These are phyloP conservation scores for Geoglossum glabrum DNA, from an alignment of 495 filamentous ascomycete species.

Conservation along the genomic window DNA sequence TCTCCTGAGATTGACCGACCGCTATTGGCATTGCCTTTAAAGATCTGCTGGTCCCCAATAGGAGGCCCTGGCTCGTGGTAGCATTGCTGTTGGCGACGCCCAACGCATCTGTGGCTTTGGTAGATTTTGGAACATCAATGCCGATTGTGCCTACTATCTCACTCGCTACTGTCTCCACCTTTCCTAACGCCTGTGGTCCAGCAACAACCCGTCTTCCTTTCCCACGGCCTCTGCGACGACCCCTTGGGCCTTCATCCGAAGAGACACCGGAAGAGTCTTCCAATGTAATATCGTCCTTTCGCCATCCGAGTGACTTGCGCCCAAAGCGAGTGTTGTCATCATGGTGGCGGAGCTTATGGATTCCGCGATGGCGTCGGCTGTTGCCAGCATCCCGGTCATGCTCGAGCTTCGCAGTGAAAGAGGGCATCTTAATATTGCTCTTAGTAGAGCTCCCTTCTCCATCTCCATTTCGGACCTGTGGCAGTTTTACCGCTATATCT, in stretches of 20 bases:
- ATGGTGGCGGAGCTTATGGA: neutral
- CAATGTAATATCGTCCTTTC: neutral
- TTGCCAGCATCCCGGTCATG: slow-evolving; percentile 1
- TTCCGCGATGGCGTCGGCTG: slow-evolving; percentile 1
- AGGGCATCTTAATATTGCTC: neutral
- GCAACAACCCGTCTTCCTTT: slow-evolving; percentile 16
- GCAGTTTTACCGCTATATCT: slow-evolving; percentile 54
- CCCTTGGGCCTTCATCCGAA: neutral
- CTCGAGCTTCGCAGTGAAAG: slow-evolving; percentile 3
- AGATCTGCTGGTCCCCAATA: neutral
- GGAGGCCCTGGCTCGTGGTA: neutral
- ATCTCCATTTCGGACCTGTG: slow-evolving; percentile 30
- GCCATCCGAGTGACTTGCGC: neutral
- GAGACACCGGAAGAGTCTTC: slow-evolving; percentile 1
- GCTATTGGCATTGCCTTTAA: neutral
- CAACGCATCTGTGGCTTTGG: neutral
- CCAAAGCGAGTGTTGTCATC: neutral
- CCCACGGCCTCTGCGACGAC: neutral
- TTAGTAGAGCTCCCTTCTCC: neutral
- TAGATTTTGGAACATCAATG: neutral
- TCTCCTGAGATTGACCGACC: neutral
- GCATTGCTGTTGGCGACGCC: neutral
- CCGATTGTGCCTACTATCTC: slow-evolving; percentile 7
- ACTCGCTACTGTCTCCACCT: slow-evolving; percentile 32
- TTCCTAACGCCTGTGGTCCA: slow-evolving; percentile 43